These are phyloP conservation scores for Camellia lanceoleosa DNA, from an alignment of 148 eudicot genomes.

Conservation along the genomic window DNA sequence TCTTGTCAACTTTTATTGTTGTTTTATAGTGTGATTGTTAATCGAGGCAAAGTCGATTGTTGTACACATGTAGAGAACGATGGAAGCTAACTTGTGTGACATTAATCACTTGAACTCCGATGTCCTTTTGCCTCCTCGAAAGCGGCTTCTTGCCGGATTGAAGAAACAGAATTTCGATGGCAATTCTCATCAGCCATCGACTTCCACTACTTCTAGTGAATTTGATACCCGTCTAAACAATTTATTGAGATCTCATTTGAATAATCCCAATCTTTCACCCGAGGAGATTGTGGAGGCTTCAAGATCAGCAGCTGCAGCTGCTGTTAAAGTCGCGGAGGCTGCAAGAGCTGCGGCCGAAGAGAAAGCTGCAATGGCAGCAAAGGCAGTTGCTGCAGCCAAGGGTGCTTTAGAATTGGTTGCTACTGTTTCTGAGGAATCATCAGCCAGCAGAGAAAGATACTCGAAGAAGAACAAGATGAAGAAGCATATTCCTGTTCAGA, in stretches of 20 bases:
- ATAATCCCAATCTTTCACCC: slow-evolving; percentile 53
- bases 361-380: slow-evolving; percentile 77
- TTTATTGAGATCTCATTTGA: slow-evolving; percentile 48
- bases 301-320: slow-evolving; percentile 49
- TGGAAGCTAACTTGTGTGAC: slow-evolving; percentile 64
- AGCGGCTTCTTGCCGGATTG: slow-evolving; percentile 73
- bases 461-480: slow-evolving; percentile 69
- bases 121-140: slow-evolving; percentile 89
- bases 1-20: slow-evolving; percentile 22
- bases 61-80: slow-evolving; percentile 31
- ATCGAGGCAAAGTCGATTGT: slow-evolving; percentile 8
- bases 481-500: slow-evolving; percentile 67
- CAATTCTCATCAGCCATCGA: slow-evolving; percentile 29
- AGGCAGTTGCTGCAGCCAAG: slow-evolving; percentile 81
- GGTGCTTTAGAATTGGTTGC: slow-evolving; percentile 70
- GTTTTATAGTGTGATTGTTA: slow-evolving; percentile 23
- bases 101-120: slow-evolving; percentile 60
- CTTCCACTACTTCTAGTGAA: slow-evolving; percentile 27
- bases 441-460: slow-evolving; percentile 29
- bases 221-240: slow-evolving; percentile 46
- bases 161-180: slow-evolving; percentile 68
- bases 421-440: slow-evolving; percentile 34
- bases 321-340: slow-evolving; percentile 57
- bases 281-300: slow-evolving; percentile 76
- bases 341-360: slow-evolving; percentile 80